Base-by-base conservation (phyloP, 2,329 filamentous ascomycete genomes). In the Rhynchosporium secalis region DNA sequence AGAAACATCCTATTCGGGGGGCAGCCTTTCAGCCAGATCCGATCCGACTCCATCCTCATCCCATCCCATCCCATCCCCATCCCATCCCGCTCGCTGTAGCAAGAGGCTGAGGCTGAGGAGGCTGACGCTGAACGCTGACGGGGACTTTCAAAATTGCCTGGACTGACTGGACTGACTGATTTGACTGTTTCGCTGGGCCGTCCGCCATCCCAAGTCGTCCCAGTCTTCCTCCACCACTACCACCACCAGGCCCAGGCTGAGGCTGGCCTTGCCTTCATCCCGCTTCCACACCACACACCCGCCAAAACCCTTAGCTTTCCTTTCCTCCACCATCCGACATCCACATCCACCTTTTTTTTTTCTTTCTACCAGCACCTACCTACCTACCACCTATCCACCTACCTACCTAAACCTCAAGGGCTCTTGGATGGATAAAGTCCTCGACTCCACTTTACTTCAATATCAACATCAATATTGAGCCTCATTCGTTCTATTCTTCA, bases 371-470 rank as follows among this genome's bases (percentile, higher is more conserved):
- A 40, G 62, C 56, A 56, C 52, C 47, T 58, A 31, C 56, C 57
- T 60, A 31, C 48, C 51, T 31, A 49, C 28, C 64, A 58, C 65
- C 64, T 55, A 49, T 20, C 20, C 1, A 20, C 20, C 20, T 20
- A 20, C 20, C 20, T 20, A 20, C 20, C 20, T 20, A 20, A 61
- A 64, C 62, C 48, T 62, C 58, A 47, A 43, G 46, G 38, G 40
- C 31, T 20, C 51, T 58, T 54, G 45, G 57, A 66, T 65, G 66
- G 68, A 66, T 69, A 69, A 69, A 70, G 64, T 63, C 62, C 57
- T 56, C 43, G 43, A 52, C 59, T 68, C 66, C 69, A 68, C 68
- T 69, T 68, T 65, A 67, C 63, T 60, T 55, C 61, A 52, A 63
- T 61, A 66, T 64, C 63, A 63, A 56, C 58, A 56, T 10, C 62